phyloP scores from a whole-genome alignment of 768 basidiomycete genomes.

The Daedalea quercina region DNA sequence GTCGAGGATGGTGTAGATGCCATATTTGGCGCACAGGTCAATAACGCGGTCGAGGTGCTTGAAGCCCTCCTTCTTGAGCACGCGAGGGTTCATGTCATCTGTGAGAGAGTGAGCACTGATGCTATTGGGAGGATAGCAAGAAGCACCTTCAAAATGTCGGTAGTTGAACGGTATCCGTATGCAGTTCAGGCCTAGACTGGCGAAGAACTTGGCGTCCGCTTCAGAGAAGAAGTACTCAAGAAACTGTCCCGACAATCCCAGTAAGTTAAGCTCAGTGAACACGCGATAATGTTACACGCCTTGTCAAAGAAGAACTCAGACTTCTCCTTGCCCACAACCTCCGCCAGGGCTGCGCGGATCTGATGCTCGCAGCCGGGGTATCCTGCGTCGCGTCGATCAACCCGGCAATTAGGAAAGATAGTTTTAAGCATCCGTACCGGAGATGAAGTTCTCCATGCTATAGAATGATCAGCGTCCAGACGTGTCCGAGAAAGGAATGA shows the following conservation, averaged over 20 bases:
- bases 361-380: constrained; percentile 81
- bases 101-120: background rate
- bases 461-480: background rate
- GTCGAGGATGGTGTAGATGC: constrained; percentile 79
- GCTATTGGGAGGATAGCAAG: background rate
- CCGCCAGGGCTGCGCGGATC: constrained; percentile 65
- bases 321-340: constrained; percentile 58
- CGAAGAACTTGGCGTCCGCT: constrained; percentile 71
- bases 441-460: constrained; percentile 77
- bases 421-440: constrained; percentile 29
- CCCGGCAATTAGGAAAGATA: background rate
- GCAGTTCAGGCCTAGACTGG: constrained; percentile 73
- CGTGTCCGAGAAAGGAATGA: constrained; percentile 19
- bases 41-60: constrained; percentile 81
- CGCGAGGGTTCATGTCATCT: constrained; percentile 76
- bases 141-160: constrained; percentile 57
- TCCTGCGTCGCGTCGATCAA: constrained; percentile 1
- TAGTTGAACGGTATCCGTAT: constrained; percentile 76
- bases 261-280: background rate
- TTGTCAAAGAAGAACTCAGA: constrained; percentile 82
- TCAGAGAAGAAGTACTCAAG: constrained; percentile 82
- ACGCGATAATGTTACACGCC: constrained; percentile 28
- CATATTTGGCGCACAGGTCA: constrained; percentile 66
- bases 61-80: constrained; percentile 71
- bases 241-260: constrained; percentile 42